Base-by-base conservation (phyloP, 345 rosid species). In the Eucalyptus virginea region DNA sequence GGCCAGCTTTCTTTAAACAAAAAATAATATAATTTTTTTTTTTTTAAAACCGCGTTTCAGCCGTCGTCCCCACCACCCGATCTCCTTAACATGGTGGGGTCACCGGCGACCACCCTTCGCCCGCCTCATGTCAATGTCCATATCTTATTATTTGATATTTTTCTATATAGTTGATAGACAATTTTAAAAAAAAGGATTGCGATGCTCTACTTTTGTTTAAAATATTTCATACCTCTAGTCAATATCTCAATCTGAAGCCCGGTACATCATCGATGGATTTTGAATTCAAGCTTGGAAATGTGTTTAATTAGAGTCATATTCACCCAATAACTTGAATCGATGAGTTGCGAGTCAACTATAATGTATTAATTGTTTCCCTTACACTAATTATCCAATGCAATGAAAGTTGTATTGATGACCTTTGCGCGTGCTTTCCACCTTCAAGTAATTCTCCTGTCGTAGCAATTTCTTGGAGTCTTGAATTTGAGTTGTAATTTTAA, bases 291-390 rank as follows among this genome's bases (percentile, higher is more conserved):
- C 26, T 7, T 19, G 8, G 2, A 23, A 72, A 2, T 6, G 5
- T 19, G 11, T 72, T 17, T 21, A 34, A 72, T 11, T 6, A 9
- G 0, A 37, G 44, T 72, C 14, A 5, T 18, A 6, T 18, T 72
- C 2, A 18, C 44, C 12, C 1, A 6, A 5, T 34, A 17, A 6
- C 26, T 19, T 34, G 34, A 9, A 23, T 1, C 2, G 4, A 18
- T 72, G 11, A 72, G 7, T 72, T 72, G 10, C 1, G 8, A 34
- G 5, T 32, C 1, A 16, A 67, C 2, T 32, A 67, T 67, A 67
- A 67, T 67, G 12, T 67, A 32, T 8, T 17, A 32, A 32, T 32
- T 0, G 2, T 32, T 67, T 32, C 23, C 4, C 18, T 67, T 17
- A 8, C 40, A 32, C 11, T 9, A 67, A 67, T 67, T 37, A 7